Base-by-base conservation (phyloP, 331 rosid genomes). In the Malus hybrid region DNA sequence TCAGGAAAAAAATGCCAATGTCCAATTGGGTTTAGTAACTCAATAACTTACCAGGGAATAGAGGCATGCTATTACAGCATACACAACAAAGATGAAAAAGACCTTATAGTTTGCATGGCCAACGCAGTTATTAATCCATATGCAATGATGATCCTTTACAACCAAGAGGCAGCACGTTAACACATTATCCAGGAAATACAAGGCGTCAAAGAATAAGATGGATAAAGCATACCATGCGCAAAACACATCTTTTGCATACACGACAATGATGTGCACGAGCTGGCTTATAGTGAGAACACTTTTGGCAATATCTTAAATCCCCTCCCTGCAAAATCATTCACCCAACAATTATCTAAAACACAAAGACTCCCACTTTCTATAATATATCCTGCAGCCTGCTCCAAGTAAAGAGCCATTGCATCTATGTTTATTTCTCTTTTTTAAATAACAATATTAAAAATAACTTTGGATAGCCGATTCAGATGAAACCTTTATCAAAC, bases 191-290 rank as follows among this genome's bases (percentile, higher is more conserved):
- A 75, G 79, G 78, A 70, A 71, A 70, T 52, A 74, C 29, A 79
- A 82, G 61, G 61, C 59, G 74, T 73, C 54, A 65, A 73, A 22
- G 69, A 16, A 74, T 16, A 69, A 78, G 67, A 74, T 28, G 69
- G 75, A 79, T 73, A 59, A 82, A 22, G 76, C 89, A 77, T 90
- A 94, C 99, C 99, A 94, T 94, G 84, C 97, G 91, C 79, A 94
- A 87, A 84, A 94, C 93, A 80, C 99, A 94, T 88, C 94, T 87
- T 85, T 82, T 89, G 84, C 99, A 94, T 71, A 92, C 91, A 79
- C 97, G 97, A 67, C 99, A 94, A 85, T 94, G 99, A 87, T 94
- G 99, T 36, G 97, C 93, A 31, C 99, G 99, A n/a, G 99, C 93
- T 78, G 99, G 99, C 88, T 94, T 94, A 84, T 89, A 84, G 67